A percentile compares a stretch with the other conserved stretches of the same genome.
phyloP scores from a whole-genome alignment of 768 basidiomycete genomes.

The Cyathus striatus region DNA sequence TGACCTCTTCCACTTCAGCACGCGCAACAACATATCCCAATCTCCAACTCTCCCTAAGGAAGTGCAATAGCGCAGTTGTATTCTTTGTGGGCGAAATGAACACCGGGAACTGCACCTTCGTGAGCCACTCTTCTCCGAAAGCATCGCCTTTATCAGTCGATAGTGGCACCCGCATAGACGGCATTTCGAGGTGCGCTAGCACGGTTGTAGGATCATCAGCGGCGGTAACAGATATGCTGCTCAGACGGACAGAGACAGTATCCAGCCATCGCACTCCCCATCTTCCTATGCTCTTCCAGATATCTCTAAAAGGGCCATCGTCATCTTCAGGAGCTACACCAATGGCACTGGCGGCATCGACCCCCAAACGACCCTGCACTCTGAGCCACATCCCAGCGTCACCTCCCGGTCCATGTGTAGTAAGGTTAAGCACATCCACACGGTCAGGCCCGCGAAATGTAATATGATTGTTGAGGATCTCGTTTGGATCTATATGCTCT shows the following conservation, averaged over 20 bases:
- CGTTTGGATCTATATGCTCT: conserved; percentile 48
- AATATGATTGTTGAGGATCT: conserved; percentile 50
- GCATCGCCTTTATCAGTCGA: conserved; percentile 49
- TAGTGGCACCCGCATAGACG: conserved; percentile 52
- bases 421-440: conserved; percentile 59
- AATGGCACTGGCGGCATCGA: conserved; percentile 62
- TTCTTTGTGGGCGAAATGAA: conserved; percentile 51
- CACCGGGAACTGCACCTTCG: conserved; percentile 44
- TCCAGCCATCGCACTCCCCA: conserved; percentile 59
- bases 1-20: conserved; percentile 35
- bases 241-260: conserved; percentile 50
- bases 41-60: conserved; percentile 56
- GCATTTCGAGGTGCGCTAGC: conserved; percentile 42
- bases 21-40: conserved; percentile 41
- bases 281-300: conserved; percentile 66
- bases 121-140: conserved; percentile 52
- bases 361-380: conserved; percentile 51
- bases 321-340: conserved; percentile 44
- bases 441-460: conserved; percentile 56
- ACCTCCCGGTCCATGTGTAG: too few relatives aligned
- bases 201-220: conserved; percentile 29
- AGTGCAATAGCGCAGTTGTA: conserved; percentile 38
- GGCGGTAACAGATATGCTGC: conserved; percentile 44
- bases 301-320: conserved; percentile 36
- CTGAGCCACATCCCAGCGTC: conserved; percentile 57